Evolutionary conservation across 1,139 yeast species (phyloP), one percentile per base, ranked within the genome.

Genomic region (Yamadazyma diddensiae): DNA sequence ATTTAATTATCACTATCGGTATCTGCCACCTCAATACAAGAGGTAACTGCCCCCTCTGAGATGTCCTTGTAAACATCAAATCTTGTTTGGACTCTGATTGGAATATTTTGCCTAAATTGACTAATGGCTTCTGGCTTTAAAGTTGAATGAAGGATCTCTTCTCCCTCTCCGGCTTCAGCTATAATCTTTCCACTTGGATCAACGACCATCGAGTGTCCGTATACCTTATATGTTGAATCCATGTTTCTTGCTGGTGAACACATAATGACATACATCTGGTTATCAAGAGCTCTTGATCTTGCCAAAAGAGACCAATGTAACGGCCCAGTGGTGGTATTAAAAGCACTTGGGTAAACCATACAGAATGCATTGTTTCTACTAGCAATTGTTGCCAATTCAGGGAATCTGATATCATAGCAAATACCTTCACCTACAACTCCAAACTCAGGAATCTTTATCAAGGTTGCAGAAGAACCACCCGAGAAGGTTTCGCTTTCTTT

Each of bases 271-370:
- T 73, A 88, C 46, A 82, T 69, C 53, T 87, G 95, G 1, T 88
- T 76, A 49, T 86, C 95, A 13, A 87, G 69, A 2, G 96, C 96
- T 30, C 95, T 65, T 0, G 94, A 80, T 16, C 79, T 66, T 2
- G 86, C 94, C 35, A 88, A 60, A 2, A 73, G 56, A 36, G 79
- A 79, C 94, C 95, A 88, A 48, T 88, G 96, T 1, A 92, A 90
- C 31, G 75, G 77, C 1, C 96, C 96, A 0, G 96, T 88, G 43
- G 80, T 75, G 52, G 82, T 73, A 1, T 95, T 87, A 62, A 90
- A 88, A 0, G 96, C 96, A 22, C 94, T 81, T 0, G 96, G 96
- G 46, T 67, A 88, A 3, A 86, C 70, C 30, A 87, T 49, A 23
- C 86, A 59, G 33, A 85, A 70, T 0, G 95, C 94, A 3, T 29